Percentiles rank a stretch among this genome's conserved stretches.
phyloP scores from a whole-genome alignment of 495 filamentous ascomycete genomes.

The Pseudoneurospora amorphoporcata region DNA sequence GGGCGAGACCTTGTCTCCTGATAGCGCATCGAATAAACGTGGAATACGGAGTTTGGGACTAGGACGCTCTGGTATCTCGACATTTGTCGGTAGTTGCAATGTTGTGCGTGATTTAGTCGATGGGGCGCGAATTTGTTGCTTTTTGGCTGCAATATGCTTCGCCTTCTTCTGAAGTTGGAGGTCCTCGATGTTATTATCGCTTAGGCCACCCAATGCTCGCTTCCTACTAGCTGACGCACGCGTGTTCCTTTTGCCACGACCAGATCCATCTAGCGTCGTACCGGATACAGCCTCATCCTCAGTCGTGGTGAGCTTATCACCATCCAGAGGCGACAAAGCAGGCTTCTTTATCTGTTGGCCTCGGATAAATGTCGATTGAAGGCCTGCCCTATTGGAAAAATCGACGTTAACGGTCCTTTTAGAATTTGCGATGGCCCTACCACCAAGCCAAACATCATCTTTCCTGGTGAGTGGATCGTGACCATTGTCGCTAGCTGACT shows the following conservation, averaged over 20 bases:
- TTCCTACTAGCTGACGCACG: background rate
- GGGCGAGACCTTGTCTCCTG: background rate
- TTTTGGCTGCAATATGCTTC: background rate
- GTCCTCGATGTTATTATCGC: background rate
- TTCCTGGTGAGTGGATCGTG: background rate
- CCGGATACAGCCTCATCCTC: background rate
- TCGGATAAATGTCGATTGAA: background rate
- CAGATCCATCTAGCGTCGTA: background rate
- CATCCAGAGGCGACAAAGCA: background rate
- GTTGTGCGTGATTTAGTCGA: background rate
- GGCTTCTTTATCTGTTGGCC: background rate
- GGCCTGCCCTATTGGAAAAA: background rate
- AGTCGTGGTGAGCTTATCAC: background rate
- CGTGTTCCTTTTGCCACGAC: background rate
- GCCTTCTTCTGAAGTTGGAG: conserved; percentile 1
- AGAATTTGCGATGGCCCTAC: background rate
- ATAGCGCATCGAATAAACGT: background rate
- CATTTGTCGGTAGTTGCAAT: background rate
- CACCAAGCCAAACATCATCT: no score
- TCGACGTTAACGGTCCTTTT: background rate
- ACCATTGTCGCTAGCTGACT: background rate
- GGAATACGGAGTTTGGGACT: background rate
- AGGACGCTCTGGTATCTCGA: background rate
- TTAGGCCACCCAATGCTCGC: background rate
- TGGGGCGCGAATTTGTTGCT: background rate